Base-by-base conservation (phyloP, 2,329 filamentous ascomycete species). In the Sclerotinia sclerotiorum region DNA sequence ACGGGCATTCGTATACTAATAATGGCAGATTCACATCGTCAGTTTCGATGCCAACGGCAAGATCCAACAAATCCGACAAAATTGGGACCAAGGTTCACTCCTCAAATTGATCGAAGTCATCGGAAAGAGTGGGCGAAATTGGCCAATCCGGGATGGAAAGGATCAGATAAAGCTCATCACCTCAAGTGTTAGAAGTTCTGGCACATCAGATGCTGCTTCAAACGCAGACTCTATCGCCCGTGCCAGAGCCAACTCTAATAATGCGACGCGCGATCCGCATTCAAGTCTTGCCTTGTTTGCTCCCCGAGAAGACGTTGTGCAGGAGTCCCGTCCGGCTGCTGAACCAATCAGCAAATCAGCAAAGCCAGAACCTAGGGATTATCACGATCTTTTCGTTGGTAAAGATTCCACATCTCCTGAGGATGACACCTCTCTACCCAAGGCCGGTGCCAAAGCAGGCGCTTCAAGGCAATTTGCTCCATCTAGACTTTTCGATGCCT, bases 61-160 rank as follows among this genome's bases (percentile, higher is more conserved):
- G 81, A 97, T 99, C 77, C 79, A 85, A 69, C 92, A 95, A 79
- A 91, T 98, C 72, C 91, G 94, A 74, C 87, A 94, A 74, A 92
- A 90, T 79, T 99, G 95, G 95, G 95, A 99, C 79, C 95, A 99
- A 80, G 94, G 89, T 70, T 90, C 93, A 66, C 86, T 99, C 52
- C 86, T 99, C 73, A 98, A 95, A 82, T 90, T 97, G 79, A 86
- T 97, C 72, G 94, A 97, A 71, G 89, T 97, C 68, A 98, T 99
- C 79, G 94, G 95, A 76, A 90, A 89, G 77, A 90, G 90, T 66
- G 92, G 92, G 68, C 91, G 90, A 79, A 97, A 95, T 81, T 99
- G 95, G 95, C 95, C 95, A 67, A 96, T 99, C 77, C 88, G 88
- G 74, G 93, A 97, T 78, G 91, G 90, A 77, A 87, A 87, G 75